phyloP scores from a whole-genome alignment of 208 protist genomes.

The Acanthamoeba royreba region DNA sequence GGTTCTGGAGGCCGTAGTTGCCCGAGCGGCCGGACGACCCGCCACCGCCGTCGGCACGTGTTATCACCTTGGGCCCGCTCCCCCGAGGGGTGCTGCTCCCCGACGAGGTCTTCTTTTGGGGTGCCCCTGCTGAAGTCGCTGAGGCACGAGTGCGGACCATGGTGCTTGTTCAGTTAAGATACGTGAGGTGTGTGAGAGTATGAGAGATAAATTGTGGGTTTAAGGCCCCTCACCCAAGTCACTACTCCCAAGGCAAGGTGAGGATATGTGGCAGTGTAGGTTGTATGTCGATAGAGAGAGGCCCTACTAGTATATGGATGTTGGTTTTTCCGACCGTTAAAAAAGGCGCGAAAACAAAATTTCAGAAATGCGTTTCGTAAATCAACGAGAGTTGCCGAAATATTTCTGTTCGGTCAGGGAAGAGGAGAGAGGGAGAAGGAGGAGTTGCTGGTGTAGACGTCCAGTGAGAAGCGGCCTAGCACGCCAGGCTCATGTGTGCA shows the following conservation, averaged over 20 bases:
- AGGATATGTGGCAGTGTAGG: too few species aligned
- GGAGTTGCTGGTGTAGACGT: not conserved
- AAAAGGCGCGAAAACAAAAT: too few species aligned
- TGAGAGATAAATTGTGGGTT: too few species aligned
- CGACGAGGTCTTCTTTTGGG: not conserved
- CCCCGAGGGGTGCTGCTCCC: not conserved
- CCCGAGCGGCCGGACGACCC: not conserved
- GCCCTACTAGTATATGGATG: too few species aligned
- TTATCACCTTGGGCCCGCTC: not conserved
- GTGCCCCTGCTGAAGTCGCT: not conserved
- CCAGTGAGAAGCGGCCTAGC: not conserved
- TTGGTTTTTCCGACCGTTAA: too few species aligned
- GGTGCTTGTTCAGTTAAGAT: not conserved
- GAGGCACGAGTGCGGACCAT: not conserved
- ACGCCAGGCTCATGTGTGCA: constrained; percentile 7
- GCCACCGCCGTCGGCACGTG: not conserved
- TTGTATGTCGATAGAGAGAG: too few species aligned
- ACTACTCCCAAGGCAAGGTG: too few species aligned
- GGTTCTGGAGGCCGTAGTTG: not conserved
- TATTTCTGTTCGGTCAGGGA: too few species aligned
- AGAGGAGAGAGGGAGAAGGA: not conserved
- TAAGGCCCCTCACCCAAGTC: too few species aligned
- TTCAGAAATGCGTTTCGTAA: too few species aligned
- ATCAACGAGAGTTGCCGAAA: too few species aligned
- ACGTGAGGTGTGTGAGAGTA: not conserved